Evolutionary conservation across 2,329 filamentous ascomycete genomes (phyloP), one percentile per base, ranked within the genome.

Genomic region (Coniella vitis): DNA sequence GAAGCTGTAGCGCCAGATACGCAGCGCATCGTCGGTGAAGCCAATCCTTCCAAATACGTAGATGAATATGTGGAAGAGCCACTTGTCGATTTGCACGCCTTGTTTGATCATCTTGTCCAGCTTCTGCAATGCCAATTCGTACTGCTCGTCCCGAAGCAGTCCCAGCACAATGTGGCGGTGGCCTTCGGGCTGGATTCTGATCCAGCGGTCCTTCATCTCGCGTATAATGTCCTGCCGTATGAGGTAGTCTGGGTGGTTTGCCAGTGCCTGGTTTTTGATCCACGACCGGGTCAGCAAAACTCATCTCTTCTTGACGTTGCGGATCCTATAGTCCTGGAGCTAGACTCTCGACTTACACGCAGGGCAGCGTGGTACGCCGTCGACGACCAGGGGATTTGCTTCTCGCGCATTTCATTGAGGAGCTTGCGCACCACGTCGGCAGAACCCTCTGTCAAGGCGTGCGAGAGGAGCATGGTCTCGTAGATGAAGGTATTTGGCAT

Each of bases 201-300:
- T 75, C 86, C 89, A 95, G 54, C 80, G 75, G 48, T 80, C 73
- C 58, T 80, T 79, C 85, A 93, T 89, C 48, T 84, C 82, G 47
- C 79, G 69, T 35, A 96, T 69, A 3, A 95, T 74, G 32, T 83
- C 74, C 46, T 79, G 76, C 32, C 90, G 82, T 20, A 93, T 69
- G 5, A 89, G 57, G 58, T 94, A 91, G 65, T 97, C 87, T 0
- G 91, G 88, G 62, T 97, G 93, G 8, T 93, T 79, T 0, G 87
- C 80, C 20, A 96, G 72, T 4, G 79, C 84, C 73, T 86, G 25
- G 5, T n/a, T 29, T 29, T 29, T 10, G 5, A 10, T 29, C 25
- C 25, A 10, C n/a, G n/a, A n/a, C 25, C 10, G 25, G 25, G 25
- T 29, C 25, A 29, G 25, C 25, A 29, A 49, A 48, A n/a, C 19